These are phyloP conservation scores for Veloporphyrellus conicus DNA, from an alignment of 1,284 basidiomycete genomes.

Conservation along the genomic window DNA sequence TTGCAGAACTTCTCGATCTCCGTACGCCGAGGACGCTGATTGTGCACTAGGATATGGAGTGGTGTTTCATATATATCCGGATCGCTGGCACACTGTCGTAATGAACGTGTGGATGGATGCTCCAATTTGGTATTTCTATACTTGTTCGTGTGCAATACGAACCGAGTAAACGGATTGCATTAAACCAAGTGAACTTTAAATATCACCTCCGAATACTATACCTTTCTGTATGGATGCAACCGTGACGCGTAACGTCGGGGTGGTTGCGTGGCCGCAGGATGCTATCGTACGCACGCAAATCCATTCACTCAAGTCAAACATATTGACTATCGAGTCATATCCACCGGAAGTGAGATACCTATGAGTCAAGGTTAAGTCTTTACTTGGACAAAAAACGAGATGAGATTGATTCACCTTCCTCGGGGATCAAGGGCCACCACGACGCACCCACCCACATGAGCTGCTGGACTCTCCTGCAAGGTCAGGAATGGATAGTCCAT, in stretches of 20 bases:
- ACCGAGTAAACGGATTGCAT: too few relatives aligned
- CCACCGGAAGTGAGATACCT: constrained; percentile 76
- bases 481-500: constrained; percentile 62
- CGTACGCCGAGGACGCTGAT: constrained; percentile 23
- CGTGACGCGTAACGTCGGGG: not conserved
- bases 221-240: constrained; percentile 35
- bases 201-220: constrained; percentile 64
- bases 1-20: constrained; percentile 16
- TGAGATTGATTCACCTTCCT: constrained; percentile 45
- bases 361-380: not conserved
- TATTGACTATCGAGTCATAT: constrained; percentile 72
- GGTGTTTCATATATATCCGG: not conserved
- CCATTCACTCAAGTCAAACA: constrained; percentile 75
- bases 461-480: constrained; percentile 54
- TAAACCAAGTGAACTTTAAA: too few relatives aligned
- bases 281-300: constrained; percentile 70
- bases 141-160: not conserved
- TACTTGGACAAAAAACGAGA: not conserved
- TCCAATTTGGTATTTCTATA: not conserved
- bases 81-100: not conserved
- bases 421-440: constrained; percentile 72
- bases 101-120: not conserved
- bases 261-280: constrained; percentile 63
- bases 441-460: constrained; percentile 72
- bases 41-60: constrained; percentile 12